Conservation (phyloP, 257 asterid genomes). For the Ajuga chamaepitys region DNA sequence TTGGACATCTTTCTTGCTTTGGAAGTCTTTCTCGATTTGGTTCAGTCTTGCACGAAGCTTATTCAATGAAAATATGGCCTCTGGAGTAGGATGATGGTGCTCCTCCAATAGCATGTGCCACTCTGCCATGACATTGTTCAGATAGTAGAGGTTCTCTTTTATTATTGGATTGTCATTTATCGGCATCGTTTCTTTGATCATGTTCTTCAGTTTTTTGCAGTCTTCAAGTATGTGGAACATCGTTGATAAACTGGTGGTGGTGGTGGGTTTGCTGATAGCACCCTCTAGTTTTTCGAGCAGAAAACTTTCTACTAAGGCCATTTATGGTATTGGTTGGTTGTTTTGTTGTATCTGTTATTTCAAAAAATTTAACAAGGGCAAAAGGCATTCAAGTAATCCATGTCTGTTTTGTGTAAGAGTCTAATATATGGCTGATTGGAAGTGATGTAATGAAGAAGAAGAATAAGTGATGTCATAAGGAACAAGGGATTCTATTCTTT, state of each 20-base stretch:
- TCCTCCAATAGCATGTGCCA: constrained; percentile 20
- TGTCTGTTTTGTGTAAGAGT: not conserved
- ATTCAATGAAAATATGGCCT: not conserved
- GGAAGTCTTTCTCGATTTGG: constrained; percentile 18
- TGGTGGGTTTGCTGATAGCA: not conserved
- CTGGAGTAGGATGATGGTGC: not conserved
- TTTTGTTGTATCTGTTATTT: not conserved
- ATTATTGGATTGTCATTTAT: not conserved
- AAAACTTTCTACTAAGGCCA: constrained; percentile 21
- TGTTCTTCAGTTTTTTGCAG: not conserved
- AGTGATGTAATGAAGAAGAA: not conserved
- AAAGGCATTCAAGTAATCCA: not conserved
- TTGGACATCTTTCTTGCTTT: constrained; percentile 11
- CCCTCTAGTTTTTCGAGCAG: constrained; percentile 11
- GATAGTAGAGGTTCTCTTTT: constrained; percentile 30
- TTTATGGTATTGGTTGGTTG: not conserved
- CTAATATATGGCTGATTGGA: not conserved
- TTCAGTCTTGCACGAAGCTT: constrained; percentile 10
- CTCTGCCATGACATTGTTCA: constrained; percentile 27
- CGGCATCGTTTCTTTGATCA: not conserved
- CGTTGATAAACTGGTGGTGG: not conserved
- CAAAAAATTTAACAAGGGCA: not conserved
- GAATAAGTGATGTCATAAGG: not conserved
- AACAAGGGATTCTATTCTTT: constrained; percentile 9
- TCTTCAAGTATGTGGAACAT: not conserved